Conservation (phyloP, 768 basidiomycete genomes). For the Boletus vermiculosoides region DNA sequence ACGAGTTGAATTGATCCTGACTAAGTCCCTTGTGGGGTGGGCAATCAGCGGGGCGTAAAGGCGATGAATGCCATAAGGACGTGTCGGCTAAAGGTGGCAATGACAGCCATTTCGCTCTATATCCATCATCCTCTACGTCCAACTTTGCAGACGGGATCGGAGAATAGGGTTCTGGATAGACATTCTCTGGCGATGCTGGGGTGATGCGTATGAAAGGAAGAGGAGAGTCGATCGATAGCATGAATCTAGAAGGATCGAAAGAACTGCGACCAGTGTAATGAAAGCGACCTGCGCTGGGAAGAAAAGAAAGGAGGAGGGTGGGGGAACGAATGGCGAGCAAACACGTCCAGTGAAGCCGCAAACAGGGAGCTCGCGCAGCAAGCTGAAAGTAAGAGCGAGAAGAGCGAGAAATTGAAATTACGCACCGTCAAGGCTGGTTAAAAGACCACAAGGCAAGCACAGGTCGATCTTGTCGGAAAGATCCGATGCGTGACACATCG, state of each 20-base stretch:
- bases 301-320: slow-evolving; percentile 28
- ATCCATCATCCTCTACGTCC: slow-evolving; percentile 46
- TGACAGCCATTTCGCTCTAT: slow-evolving; percentile 56
- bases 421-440: background rate
- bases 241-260: slow-evolving; percentile 30
- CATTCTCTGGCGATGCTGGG: slow-evolving; percentile 57
- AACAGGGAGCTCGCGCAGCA: slow-evolving; percentile 14
- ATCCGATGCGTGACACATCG: background rate
- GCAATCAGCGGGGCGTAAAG: slow-evolving; percentile 45
- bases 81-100: slow-evolving; percentile 39
- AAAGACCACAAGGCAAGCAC: background rate
- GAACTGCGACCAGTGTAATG: background rate
- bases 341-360: background rate
- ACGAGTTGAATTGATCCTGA: slow-evolving; percentile 57
- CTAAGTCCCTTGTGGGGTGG: slow-evolving; percentile 53
- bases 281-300: slow-evolving; percentile 55
- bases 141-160: slow-evolving; percentile 46
- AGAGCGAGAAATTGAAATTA: no score
- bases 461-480: background rate
- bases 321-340: background rate
- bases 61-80: slow-evolving; percentile 43
- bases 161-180: slow-evolving; percentile 55
- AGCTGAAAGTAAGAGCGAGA: slow-evolving; percentile 4
- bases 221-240: slow-evolving; percentile 41
- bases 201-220: slow-evolving; percentile 73